phyloP scores from a whole-genome alignment of 495 filamentous ascomycete species.

The Hyphodiscus hymeniophilus region DNA sequence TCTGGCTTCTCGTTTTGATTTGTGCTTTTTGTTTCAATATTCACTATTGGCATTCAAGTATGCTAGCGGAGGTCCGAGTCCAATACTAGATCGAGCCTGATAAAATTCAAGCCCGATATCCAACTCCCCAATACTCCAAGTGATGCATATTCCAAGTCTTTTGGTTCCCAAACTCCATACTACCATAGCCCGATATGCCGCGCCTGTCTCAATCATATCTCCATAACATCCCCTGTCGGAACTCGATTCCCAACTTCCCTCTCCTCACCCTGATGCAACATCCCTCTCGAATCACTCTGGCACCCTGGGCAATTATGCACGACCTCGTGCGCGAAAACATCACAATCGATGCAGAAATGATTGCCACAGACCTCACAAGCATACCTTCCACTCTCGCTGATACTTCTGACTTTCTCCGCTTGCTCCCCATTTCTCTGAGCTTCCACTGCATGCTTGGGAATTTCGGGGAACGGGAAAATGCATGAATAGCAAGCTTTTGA shows the following conservation, averaged over 20 bases:
- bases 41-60: no score
- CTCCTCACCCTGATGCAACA: background rate
- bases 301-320: slow-evolving; percentile 95
- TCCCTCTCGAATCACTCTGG: slow-evolving; percentile 47
- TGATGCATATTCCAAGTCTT: slow-evolving; percentile 4
- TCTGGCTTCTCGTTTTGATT: no score
- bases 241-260: background rate
- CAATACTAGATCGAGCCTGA: no score
- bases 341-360: slow-evolving; percentile 97
- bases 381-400: slow-evolving; percentile 82
- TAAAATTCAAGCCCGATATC: no score
- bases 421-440: background rate
- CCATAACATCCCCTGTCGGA: background rate
- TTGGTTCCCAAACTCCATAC: background rate
- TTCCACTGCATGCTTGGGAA: slow-evolving; percentile 21
- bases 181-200: background rate
- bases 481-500: slow-evolving; percentile 47
- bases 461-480: slow-evolving; percentile 41
- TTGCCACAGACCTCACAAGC: slow-evolving; percentile 74
- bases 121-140: no score
- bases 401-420: slow-evolving; percentile 40
- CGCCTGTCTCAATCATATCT: background rate
- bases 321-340: slow-evolving; percentile 86
- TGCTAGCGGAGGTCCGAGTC: no score
- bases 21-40: no score